These are phyloP conservation scores for Pisolithus sp. DNA, from an alignment of 768 basidiomycete genomes.

Conservation along the genomic window DNA sequence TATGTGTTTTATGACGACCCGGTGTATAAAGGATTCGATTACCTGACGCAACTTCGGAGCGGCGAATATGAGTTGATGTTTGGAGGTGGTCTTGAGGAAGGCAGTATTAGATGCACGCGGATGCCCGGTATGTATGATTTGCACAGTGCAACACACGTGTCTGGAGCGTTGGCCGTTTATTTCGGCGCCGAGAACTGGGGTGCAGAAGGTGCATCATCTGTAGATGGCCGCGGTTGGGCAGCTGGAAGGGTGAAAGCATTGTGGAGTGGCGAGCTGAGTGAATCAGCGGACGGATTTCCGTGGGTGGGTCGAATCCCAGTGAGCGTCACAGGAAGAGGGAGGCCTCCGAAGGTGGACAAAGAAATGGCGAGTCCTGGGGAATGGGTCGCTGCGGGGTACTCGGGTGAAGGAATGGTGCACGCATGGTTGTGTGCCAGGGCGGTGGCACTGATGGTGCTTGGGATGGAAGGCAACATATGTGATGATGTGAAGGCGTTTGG, in stretches of 20 bases:
- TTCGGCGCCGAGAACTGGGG: slow-evolving; percentile 46
- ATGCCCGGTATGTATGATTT: slow-evolving; percentile 28
- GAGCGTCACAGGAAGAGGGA: slow-evolving; percentile 38
- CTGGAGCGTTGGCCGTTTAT: slow-evolving; percentile 46
- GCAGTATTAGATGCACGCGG: slow-evolving; percentile 14
- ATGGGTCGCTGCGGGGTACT: slow-evolving; percentile 67
- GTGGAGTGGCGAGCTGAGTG: slow-evolving; percentile 61
- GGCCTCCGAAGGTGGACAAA: slow-evolving; percentile 7
- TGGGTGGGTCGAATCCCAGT: slow-evolving; percentile 66
- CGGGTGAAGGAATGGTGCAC: slow-evolving; percentile 70
- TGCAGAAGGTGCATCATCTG: slow-evolving; percentile 24
- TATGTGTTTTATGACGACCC: slow-evolving; percentile 52
- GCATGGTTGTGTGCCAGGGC: slow-evolving; percentile 60
- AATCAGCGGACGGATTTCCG: slow-evolving; percentile 55
- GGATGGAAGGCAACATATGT: slow-evolving; percentile 22
- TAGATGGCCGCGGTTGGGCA: slow-evolving; percentile 26
- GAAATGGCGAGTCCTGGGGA: slow-evolving; percentile 42
- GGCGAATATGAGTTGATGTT: slow-evolving; percentile 53
- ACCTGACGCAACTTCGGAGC: slow-evolving; percentile 56
- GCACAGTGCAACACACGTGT: slow-evolving; percentile 36
- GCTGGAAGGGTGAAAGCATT: slow-evolving; percentile 44
- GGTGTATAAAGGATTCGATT: slow-evolving; percentile 44
- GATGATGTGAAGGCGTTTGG: slow-evolving; percentile 15
- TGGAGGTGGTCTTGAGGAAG: slow-evolving; percentile 48
- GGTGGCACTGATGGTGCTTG: slow-evolving; percentile 54